phyloP scores from a whole-genome alignment of 2,329 filamentous ascomycete species.

The Ophiostoma ips region DNA sequence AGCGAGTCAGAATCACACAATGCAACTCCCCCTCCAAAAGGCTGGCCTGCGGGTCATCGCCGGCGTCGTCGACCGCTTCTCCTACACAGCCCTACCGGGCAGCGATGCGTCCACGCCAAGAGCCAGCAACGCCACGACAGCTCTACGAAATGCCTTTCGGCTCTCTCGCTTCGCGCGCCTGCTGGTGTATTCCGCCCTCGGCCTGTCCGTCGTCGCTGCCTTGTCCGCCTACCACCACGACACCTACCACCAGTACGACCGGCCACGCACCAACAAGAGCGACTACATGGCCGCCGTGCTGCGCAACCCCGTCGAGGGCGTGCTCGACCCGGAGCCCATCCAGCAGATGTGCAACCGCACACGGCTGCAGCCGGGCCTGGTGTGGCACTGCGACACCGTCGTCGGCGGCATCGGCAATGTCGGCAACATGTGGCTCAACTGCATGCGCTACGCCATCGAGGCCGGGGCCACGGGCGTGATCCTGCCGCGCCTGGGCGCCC shows the following conservation, averaged over 20 bases:
- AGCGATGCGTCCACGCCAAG: neutral
- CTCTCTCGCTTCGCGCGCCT: constrained; percentile 3
- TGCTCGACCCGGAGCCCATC: constrained; percentile 13
- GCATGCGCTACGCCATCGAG: constrained; percentile 24
- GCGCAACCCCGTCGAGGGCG: constrained; percentile 12
- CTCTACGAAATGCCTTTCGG: neutral
- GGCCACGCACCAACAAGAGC: constrained; percentile 3
- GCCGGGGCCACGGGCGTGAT: constrained; percentile 13
- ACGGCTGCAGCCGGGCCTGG: constrained; percentile 21
- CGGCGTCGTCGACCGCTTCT: neutral
- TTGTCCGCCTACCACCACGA: neutral
- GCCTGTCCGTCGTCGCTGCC: neutral
- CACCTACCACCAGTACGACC: too few relatives aligned
- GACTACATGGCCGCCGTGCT: constrained; percentile 13
- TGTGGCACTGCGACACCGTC: constrained; percentile 23
- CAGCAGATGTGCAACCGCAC: constrained; percentile 17
- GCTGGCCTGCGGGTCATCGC: neutral
- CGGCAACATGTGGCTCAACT: constrained; percentile 23
- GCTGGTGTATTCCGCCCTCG: neutral
- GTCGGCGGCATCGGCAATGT: constrained; percentile 25
- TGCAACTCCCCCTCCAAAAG: neutral
- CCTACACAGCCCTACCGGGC: neutral
- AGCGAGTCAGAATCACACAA: neutral
- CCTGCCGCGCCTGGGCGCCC: constrained; percentile 15
- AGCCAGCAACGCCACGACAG: neutral